Conservation (phyloP, 192 early-diverging fungal species). For the Coemansia sp. region DNA sequence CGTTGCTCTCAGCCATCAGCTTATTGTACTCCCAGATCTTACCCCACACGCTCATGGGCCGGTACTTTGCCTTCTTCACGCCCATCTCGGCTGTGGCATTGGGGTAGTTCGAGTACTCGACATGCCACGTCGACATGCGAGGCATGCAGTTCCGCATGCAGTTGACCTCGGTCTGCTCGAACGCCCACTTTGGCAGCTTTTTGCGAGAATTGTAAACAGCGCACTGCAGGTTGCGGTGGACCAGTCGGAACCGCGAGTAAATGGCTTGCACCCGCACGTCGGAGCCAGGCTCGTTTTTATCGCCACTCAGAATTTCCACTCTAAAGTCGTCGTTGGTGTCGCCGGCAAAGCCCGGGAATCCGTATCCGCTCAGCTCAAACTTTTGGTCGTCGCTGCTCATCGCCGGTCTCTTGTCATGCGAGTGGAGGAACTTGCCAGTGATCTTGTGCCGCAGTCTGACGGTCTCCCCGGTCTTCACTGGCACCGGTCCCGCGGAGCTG, state of each 20-base stretch:
- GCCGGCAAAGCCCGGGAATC: conserved; percentile 68
- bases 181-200: conserved; percentile 91
- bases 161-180: conserved; percentile 89
- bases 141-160: conserved; percentile 81
- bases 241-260: conserved; percentile 68
- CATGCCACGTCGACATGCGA: conserved; percentile 76
- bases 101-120: conserved; percentile 63
- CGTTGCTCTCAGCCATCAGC: conserved; percentile 87
- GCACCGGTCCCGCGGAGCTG: conserved; percentile 41
- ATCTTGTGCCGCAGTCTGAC: conserved; percentile 68
- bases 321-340: conserved; percentile 92
- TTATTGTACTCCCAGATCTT: conserved; percentile 87
- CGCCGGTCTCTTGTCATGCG: conserved; percentile 71
- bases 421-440: conserved; percentile 67
- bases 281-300: conserved; percentile 43
- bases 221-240: conserved; percentile 70
- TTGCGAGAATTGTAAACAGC: conserved; percentile 77
- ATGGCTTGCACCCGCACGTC: conserved; percentile 61
- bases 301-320: conserved; percentile 67
- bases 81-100: conserved; percentile 47
- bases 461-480: conserved; percentile 63
- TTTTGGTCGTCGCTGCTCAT: conserved; percentile 64
- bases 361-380: conserved; percentile 75
- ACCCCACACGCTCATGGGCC: conserved; percentile 62
- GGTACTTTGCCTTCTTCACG: conserved; percentile 55